Conservation (phyloP, 2,329 filamentous ascomycete species). For the Beauveria rudraprayagi region DNA sequence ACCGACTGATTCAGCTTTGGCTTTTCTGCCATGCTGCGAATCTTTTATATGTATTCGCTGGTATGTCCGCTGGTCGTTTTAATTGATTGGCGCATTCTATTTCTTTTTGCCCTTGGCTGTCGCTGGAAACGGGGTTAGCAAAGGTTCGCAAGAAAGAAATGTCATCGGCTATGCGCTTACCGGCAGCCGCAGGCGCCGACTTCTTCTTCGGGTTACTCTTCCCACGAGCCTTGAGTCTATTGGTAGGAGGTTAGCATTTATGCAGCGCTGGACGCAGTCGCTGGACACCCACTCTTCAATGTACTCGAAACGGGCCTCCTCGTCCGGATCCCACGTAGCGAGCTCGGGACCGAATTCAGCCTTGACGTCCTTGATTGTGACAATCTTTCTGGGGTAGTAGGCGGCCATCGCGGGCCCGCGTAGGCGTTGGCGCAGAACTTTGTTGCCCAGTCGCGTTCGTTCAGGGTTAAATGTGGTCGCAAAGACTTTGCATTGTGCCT, state of each 20-base stretch:
- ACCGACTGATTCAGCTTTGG: not conserved
- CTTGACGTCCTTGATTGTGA: constrained; percentile 66
- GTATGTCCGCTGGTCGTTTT: not conserved
- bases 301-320: constrained; percentile 72
- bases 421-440: constrained; percentile 80
- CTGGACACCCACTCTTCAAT: constrained; percentile 50
- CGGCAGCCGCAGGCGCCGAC: constrained; percentile 39
- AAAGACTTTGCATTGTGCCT: constrained; percentile 91
- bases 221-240: constrained; percentile 66
- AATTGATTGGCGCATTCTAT: constrained; percentile 5
- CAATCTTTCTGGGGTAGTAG: constrained; percentile 77
- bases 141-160: not conserved
- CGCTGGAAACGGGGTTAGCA: constrained; percentile 15
- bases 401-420: constrained; percentile 73
- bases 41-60: not conserved
- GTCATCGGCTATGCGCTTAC: not conserved
- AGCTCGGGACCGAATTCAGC: constrained; percentile 59
- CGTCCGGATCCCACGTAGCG: constrained; percentile 63
- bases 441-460: constrained; percentile 75
- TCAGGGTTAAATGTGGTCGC: constrained; percentile 85
- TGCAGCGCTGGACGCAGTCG: not conserved
- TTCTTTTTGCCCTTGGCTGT: constrained; percentile 18
- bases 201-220: constrained; percentile 91
- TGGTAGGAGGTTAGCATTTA: constrained; percentile 22
- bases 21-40: not conserved